These are phyloP conservation scores for Talaromyces sp. DNA, from an alignment of 2,329 filamentous ascomycete genomes.

Conservation along the genomic window DNA sequence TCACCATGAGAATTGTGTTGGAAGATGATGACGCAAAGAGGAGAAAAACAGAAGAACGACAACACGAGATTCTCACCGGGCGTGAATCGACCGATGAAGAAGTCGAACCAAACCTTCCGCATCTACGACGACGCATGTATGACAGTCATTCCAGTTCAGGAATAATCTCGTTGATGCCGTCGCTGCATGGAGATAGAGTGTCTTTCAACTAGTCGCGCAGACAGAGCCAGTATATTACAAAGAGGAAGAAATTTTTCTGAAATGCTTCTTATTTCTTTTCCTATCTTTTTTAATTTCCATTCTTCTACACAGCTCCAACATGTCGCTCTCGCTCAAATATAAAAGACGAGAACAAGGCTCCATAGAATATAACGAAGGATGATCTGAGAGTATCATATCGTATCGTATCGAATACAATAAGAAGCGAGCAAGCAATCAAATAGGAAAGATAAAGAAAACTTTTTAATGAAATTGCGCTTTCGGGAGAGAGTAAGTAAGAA, in stretches of 20 bases:
- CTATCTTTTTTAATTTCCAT: neutral
- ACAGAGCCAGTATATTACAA: neutral
- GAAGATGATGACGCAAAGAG: neutral
- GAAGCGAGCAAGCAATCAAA: neutral
- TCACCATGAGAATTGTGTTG: neutral
- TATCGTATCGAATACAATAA: slow-evolving; percentile 8
- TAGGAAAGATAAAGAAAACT: neutral
- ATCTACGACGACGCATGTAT: neutral
- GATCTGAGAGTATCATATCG: neutral
- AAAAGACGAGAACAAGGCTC: neutral
- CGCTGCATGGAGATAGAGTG: neutral
- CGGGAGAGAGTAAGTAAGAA: neutral
- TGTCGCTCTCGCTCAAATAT: neutral
- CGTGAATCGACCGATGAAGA: neutral
- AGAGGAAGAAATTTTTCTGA: neutral
- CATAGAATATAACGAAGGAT: neutral
- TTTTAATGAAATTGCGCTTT: slow-evolving; percentile 11
- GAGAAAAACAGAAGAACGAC: neutral
- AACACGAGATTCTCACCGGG: no score
- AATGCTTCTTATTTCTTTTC: slow-evolving; percentile 5
- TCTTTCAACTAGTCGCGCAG: neutral
- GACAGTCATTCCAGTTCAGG: neutral
- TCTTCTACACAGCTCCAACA: neutral
- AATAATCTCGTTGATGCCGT: neutral
- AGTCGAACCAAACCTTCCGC: neutral